Conservation (phyloP, 768 basidiomycete genomes). For the Astraeus odoratus region DNA sequence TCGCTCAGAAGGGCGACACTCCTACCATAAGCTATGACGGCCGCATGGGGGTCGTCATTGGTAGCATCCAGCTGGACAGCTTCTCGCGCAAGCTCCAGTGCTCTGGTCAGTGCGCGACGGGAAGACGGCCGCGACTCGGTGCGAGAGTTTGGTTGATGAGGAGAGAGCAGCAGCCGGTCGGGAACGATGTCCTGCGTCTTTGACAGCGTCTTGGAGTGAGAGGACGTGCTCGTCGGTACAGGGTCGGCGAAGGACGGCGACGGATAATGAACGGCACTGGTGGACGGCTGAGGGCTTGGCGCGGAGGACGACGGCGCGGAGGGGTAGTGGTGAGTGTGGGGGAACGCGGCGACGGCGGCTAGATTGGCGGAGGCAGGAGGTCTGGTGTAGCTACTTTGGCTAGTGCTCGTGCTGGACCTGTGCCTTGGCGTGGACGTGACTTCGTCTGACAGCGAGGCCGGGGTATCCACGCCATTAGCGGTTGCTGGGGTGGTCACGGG, state of each 20-base stretch:
- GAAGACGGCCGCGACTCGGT: slow-evolving; percentile 62
- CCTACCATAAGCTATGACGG: slow-evolving; percentile 82
- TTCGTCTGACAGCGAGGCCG: slow-evolving; percentile 22
- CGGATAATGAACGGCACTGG: slow-evolving; percentile 25
- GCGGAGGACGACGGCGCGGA: slow-evolving; percentile 18
- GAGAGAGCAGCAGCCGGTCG: slow-evolving; percentile 38
- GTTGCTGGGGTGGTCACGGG: slow-evolving; percentile 31
- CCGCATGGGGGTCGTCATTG: slow-evolving; percentile 83
- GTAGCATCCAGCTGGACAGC: slow-evolving; percentile 84
- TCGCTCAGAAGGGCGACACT: slow-evolving; percentile 83
- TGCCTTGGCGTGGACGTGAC: slow-evolving; percentile 28
- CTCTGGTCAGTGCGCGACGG: slow-evolving; percentile 76
- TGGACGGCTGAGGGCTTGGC: slow-evolving; percentile 22
- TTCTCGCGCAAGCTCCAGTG: slow-evolving; percentile 82
- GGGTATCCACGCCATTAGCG: slow-evolving; percentile 16
- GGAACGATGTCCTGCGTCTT: slow-evolving; percentile 34
- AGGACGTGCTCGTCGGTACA: slow-evolving; percentile 45
- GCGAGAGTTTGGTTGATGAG: slow-evolving; percentile 34
- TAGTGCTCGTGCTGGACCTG: slow-evolving; percentile 28
- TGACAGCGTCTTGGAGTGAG: slow-evolving; percentile 14
- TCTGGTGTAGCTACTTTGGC: slow-evolving; percentile 24
- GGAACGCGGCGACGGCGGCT: slow-evolving; percentile 55
- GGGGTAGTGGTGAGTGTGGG: slow-evolving; percentile 39
- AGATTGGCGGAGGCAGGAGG: slow-evolving; percentile 42
- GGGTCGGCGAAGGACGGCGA: slow-evolving; percentile 52